Evolutionary conservation across 768 basidiomycete genomes (phyloP).

Genomic region (Tulasnella sp.): DNA sequence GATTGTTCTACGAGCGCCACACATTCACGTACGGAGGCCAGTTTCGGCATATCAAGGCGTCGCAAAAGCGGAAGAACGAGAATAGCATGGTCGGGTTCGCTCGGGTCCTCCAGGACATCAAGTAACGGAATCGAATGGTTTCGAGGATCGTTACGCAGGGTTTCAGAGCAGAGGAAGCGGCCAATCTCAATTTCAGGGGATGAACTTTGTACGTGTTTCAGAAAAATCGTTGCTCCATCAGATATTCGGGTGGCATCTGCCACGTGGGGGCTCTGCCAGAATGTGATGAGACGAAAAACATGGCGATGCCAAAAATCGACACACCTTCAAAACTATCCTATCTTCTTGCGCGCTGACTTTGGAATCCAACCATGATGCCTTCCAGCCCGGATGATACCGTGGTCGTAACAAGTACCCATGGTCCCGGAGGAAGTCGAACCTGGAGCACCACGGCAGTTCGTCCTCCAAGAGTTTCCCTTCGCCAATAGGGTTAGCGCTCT

Average conservation of each 20-base stretch:
- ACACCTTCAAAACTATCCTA: too few relatives aligned
- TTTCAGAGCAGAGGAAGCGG: neutral
- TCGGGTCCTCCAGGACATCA: constrained; percentile 8
- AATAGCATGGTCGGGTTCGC: neutral
- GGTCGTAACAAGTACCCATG: neutral
- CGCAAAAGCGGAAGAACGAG: constrained; percentile 6
- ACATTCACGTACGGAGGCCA: neutral
- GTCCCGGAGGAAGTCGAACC: neutral
- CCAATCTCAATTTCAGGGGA: constrained; percentile 7
- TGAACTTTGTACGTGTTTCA: neutral
- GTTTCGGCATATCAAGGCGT: neutral
- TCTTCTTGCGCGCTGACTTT: too few relatives aligned
- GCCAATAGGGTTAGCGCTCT: too few relatives aligned
- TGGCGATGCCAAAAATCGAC: too few relatives aligned
- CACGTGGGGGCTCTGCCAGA: too few relatives aligned
- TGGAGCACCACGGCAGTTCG: too few relatives aligned
- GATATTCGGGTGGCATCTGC: neutral
- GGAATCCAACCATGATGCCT: neutral
- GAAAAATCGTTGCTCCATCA: neutral
- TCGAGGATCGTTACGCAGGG: neutral
- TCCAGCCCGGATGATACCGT: neutral
- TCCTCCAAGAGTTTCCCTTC: too few relatives aligned
- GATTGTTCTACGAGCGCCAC: neutral
- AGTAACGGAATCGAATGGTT: constrained; percentile 10
- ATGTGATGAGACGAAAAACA: too few relatives aligned